phyloP scores from a whole-genome alignment of 2,329 filamentous ascomycete species.

The Daldinia sp. region DNA sequence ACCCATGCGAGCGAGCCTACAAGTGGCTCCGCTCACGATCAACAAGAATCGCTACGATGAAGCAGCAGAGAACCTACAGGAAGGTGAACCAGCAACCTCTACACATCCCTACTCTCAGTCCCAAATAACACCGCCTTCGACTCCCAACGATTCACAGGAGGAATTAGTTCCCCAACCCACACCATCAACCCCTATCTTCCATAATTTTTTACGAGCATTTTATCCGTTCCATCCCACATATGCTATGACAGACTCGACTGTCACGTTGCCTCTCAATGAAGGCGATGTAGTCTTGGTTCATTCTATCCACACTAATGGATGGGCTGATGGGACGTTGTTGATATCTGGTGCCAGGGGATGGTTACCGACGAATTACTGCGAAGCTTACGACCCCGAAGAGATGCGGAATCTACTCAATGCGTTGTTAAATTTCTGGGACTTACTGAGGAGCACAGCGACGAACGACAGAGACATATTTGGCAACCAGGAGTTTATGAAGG shows the following conservation, averaged over 20 bases:
- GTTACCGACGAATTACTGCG: slow-evolving; percentile 98
- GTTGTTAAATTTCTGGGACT: slow-evolving; percentile 91
- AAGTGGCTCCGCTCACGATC: slow-evolving; percentile 70
- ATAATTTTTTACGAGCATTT: slow-evolving; percentile 94
- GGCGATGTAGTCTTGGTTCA: slow-evolving; percentile 95
- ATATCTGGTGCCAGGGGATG: slow-evolving; percentile 89
- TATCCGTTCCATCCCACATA: slow-evolving; percentile 89
- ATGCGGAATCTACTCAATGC: slow-evolving; percentile 88
- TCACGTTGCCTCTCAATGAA: slow-evolving; percentile 88
- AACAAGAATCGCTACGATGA: slow-evolving; percentile 57
- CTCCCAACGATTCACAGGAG: slow-evolving; percentile 77
- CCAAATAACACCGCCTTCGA: slow-evolving; percentile 82
- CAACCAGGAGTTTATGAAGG: slow-evolving; percentile 94
- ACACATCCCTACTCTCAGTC: slow-evolving; percentile 61
- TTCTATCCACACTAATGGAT: slow-evolving; percentile 97
- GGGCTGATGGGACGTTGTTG: slow-evolving; percentile 94
- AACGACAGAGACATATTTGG: slow-evolving; percentile 83
- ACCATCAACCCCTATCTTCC: slow-evolving; percentile 75
- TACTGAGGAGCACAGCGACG: slow-evolving; percentile 81
- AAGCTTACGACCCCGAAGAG: slow-evolving; percentile 89
- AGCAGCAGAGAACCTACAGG: slow-evolving; percentile 46
- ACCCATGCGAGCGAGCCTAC: slow-evolving; percentile 67
- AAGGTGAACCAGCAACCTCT: slow-evolving; percentile 48
- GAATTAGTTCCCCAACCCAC: slow-evolving; percentile 60
- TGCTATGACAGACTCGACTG: slow-evolving; percentile 82